Base-by-base conservation (phyloP, 225 moss, liverwort and hornwort genomes). In the Straminergon stramineum region DNA sequence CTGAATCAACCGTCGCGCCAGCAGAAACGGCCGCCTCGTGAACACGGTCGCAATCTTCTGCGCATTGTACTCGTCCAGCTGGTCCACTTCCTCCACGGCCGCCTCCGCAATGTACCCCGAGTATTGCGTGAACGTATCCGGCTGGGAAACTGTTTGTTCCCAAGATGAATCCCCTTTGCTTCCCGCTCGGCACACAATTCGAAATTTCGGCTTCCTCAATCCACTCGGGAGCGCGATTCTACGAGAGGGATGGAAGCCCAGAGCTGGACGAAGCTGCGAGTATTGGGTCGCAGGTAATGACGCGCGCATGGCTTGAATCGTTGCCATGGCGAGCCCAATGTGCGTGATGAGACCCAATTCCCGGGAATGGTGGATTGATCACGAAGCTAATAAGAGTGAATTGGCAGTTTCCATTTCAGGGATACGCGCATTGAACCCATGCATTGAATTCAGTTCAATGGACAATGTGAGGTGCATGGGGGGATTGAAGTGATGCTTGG, bases 71-170 rank as follows among this genome's bases (percentile, higher is more conserved):
- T 91, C 94, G 62, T 93, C 84, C 85, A 96, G 89, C 85, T 95
- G 89, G 76, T 97, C 96, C 10, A 94, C 96, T 79, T 95, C 98
- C 32, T 94, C 93, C 31, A 93, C 75, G 17, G 96, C 94, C 62
- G 97, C 96, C 67, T 89, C 94, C 57, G 95, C 96, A 94, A 97
- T 99, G 91, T 99, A 99, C 5, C 98, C 96, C 27, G 96, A 99
- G 62, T 96, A 97, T 19, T 92, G 95, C 30, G 97, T 95, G 82
- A 99, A 99, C 14, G 98, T 97, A 60, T 99, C 98, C 24, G 92
- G 84, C 89, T 93, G 90, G 62, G 88, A 86, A 14, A 87, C 91
- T 15, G 89, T 85, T 71, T 87, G 84, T 86, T 87, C 88, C 94
- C 94, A 93, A 7, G 82, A 79, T 56, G 79, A 18, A 60, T 90